Evolutionary conservation across 2,329 filamentous ascomycete genomes (phyloP).

Genomic region (Diaporthe humulicola): DNA sequence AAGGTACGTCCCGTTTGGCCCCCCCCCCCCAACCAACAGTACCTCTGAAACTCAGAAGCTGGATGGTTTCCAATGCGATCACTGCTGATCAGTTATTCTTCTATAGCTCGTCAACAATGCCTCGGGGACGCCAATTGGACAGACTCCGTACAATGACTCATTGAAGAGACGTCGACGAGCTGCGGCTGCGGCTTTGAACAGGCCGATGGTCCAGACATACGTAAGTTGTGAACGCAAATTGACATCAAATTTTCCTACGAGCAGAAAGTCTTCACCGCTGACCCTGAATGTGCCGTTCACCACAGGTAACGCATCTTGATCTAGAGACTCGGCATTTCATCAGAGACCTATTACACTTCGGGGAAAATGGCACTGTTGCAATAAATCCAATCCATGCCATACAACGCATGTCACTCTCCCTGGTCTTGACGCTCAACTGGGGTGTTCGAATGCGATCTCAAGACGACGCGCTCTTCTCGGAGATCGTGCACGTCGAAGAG

Average conservation of each 20-base stretch:
- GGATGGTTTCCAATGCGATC: too few relatives aligned
- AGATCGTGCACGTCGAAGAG: constrained; percentile 74
- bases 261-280: background rate
- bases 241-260: background rate
- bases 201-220: constrained; percentile 26
- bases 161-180: constrained; percentile 20
- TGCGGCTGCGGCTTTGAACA: constrained; percentile 22
- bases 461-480: constrained; percentile 67
- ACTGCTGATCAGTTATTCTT: background rate
- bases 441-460: constrained; percentile 51
- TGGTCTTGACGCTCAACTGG: constrained; percentile 76
- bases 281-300: background rate
- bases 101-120: constrained; percentile 47
- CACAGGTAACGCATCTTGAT: background rate
- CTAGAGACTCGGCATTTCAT: constrained; percentile 70
- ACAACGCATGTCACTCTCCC: constrained; percentile 50
- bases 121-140: constrained; percentile 5
- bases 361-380: constrained; percentile 63
- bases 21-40: background rate
- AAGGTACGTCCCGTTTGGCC: constrained; percentile 48
- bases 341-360: constrained; percentile 70
- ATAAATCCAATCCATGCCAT: constrained; percentile 68
- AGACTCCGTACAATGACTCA: constrained; percentile 11
- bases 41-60: accelerated
- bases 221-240: background rate